These are phyloP conservation scores for Coccomyxa sp. DNA, from an alignment of 139 green algal species.

Conservation along the genomic window DNA sequence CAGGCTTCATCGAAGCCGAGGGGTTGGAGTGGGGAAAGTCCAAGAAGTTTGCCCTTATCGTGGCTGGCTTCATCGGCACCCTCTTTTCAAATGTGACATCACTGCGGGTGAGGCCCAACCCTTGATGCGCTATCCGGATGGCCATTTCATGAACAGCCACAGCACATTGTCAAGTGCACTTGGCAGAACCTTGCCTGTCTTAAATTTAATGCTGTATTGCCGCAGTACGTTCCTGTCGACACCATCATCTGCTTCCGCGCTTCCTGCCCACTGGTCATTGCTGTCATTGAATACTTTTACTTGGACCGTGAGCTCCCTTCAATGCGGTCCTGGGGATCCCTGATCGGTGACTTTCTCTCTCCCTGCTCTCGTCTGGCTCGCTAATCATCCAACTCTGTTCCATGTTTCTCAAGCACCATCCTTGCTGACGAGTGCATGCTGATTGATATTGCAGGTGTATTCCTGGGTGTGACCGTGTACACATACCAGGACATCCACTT, in stretches of 20 bases:
- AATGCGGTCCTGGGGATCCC: conserved; percentile 25
- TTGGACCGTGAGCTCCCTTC: conserved; percentile 58
- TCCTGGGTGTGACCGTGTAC: conserved; percentile 9
- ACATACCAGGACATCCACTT: conserved; percentile 15
- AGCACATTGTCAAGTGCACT: neutral
- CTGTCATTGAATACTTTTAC: conserved; percentile 66
- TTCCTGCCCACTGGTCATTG: conserved; percentile 52
- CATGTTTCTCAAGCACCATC: neutral
- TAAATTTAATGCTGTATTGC: neutral
- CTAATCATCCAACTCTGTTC: neutral
- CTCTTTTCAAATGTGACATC: conserved; percentile 62
- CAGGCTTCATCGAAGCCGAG: conserved; percentile 24
- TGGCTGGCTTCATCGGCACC: conserved; percentile 41
- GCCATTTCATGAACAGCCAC: too few species aligned
- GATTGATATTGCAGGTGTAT: conserved; percentile 2
- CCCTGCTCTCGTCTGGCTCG: conserved; percentile 2
- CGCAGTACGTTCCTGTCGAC: conserved; percentile 70
- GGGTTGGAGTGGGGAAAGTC: conserved; percentile 29
- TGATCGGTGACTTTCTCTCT: conserved; percentile 18
- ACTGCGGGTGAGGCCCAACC: neutral
- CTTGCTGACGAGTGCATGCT: neutral
- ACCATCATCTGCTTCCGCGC: conserved; percentile 84
- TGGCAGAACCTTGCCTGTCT: neutral
- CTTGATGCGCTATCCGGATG: neutral
- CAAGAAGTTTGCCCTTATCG: conserved; percentile 40